A percentile compares a stretch with the other conserved stretches of the same genome.
phyloP scores from a whole-genome alignment of 2,329 filamentous ascomycete genomes.

The Neobulgaria alba region DNA sequence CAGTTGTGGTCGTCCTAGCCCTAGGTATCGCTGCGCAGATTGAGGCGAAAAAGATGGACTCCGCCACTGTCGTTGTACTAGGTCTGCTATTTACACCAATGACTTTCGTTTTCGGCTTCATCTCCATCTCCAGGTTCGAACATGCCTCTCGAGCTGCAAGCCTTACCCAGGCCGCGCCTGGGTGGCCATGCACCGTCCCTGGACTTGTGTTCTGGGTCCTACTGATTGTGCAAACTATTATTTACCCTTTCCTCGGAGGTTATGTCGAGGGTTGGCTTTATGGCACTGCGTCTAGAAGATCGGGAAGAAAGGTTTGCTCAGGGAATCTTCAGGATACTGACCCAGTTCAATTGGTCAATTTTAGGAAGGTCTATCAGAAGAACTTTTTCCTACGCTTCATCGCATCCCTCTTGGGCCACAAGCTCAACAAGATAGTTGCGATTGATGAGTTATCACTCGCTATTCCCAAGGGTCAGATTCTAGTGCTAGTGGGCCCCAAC shows the following conservation, averaged over 20 bases:
- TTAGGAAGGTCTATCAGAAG: constrained; percentile 69
- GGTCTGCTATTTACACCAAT: constrained; percentile 74
- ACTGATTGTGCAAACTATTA: constrained; percentile 63
- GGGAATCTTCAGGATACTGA: neutral
- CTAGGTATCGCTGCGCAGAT: constrained; percentile 75
- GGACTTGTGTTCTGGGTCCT: constrained; percentile 71
- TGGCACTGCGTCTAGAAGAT: constrained; percentile 52
- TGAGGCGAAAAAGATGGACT: constrained; percentile 42
- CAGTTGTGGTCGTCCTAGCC: constrained; percentile 61
- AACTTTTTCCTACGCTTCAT: constrained; percentile 45
- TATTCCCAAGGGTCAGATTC: constrained; percentile 68
- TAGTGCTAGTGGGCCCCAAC: constrained; percentile 95
- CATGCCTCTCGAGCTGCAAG: constrained; percentile 47
- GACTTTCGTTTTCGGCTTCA: constrained; percentile 72
- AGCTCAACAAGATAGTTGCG: constrained; percentile 55
- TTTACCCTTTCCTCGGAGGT: constrained; percentile 65
- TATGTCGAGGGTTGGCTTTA: constrained; percentile 65
- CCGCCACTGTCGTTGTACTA: constrained; percentile 55
- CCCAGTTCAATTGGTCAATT: constrained; percentile 57
- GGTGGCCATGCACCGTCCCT: constrained; percentile 56
- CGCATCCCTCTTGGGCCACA: constrained; percentile 10
- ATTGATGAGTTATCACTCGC: constrained; percentile 63
- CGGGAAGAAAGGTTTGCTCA: constrained; percentile 24
- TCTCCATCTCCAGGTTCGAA: constrained; percentile 68
- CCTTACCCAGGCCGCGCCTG: constrained; percentile 50